These are phyloP conservation scores for Hypoxylon perforatum DNA, from an alignment of 495 filamentous ascomycete genomes.

Conservation along the genomic window DNA sequence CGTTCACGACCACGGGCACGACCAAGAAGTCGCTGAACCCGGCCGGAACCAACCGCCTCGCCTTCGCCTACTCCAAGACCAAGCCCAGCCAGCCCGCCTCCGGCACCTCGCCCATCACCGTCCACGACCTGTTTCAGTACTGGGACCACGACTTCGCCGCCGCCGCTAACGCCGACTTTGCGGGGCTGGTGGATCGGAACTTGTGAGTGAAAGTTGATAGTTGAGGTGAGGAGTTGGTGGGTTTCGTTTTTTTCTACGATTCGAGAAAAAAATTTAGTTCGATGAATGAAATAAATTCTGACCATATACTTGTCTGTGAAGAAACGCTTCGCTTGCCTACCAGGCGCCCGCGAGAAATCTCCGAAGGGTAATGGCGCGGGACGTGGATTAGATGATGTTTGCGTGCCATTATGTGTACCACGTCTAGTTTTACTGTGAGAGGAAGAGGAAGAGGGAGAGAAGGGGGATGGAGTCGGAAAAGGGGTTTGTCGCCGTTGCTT, in stretches of 20 bases:
- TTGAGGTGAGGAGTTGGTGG: constrained; percentile 7
- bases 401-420: background rate
- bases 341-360: constrained; percentile 1
- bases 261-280: background rate
- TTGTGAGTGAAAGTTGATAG: constrained; percentile 34
- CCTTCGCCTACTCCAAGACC: constrained; percentile 54
- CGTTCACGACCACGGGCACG: constrained; percentile 43
- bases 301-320: constrained; percentile 7
- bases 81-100: constrained; percentile 47
- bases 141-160: constrained; percentile 56
- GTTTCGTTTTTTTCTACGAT: background rate
- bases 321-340: constrained; percentile 28
- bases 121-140: constrained; percentile 56
- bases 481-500: constrained; percentile 15
- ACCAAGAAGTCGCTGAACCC: constrained; percentile 48
- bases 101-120: constrained; percentile 45
- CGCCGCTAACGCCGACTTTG: constrained; percentile 53
- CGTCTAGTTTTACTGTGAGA: background rate
- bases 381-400: background rate
- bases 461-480: background rate
- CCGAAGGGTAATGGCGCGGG: constrained; percentile 1
- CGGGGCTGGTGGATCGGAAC: constrained; percentile 47
- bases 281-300: constrained; percentile 20
- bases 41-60: constrained; percentile 52
- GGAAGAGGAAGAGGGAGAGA: background rate